A percentile compares a stretch with the other conserved stretches of the same genome.
Conservation (phyloP, 2,329 filamentous ascomycete genomes). For the Emergomyces orientalis region DNA sequence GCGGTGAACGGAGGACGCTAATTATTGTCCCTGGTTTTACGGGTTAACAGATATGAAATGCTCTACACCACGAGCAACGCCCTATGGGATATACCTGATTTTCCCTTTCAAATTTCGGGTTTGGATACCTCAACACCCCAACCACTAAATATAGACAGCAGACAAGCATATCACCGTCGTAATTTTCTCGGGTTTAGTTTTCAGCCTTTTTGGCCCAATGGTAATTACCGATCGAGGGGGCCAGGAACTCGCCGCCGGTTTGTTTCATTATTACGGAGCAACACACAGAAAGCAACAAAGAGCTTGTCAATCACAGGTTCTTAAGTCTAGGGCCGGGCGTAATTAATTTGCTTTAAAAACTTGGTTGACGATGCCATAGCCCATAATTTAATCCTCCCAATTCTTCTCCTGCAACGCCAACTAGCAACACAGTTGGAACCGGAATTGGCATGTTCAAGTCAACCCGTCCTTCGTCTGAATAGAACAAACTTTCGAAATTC, state of each 20-base stretch:
- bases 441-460: not conserved
- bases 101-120: not conserved
- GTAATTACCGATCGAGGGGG: not conserved
- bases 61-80: not conserved
- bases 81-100: not conserved
- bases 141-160: not conserved
- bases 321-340: not conserved
- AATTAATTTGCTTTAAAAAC: not conserved
- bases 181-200: not conserved
- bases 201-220: not conserved
- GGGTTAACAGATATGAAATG: too few species aligned
- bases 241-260: not conserved
- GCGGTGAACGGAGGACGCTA: not conserved
- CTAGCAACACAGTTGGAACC: not conserved
- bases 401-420: not conserved
- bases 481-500: not conserved
- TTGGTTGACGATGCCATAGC: not conserved
- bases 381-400: not conserved
- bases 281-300: not conserved
- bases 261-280: not conserved
- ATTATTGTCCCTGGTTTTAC: not conserved
- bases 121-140: not conserved
- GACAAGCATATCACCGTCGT: not conserved
- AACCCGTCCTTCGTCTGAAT: not conserved
- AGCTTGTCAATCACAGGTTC: not conserved